These are phyloP conservation scores for Drechslera avenae DNA, from an alignment of 2,329 filamentous ascomycete genomes.

Conservation along the genomic window DNA sequence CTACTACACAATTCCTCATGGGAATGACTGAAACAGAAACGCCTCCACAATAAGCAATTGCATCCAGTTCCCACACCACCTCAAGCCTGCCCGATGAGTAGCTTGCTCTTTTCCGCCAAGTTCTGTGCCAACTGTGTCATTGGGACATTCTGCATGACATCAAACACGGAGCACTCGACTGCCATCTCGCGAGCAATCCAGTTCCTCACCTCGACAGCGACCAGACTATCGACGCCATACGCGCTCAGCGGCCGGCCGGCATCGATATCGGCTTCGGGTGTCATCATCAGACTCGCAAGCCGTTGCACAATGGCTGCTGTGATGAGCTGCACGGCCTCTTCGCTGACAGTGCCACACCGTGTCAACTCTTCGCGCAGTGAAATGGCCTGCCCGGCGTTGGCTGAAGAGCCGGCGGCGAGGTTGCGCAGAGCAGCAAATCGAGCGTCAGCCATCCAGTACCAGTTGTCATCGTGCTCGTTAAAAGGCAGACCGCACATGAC, in stretches of 20 bases:
- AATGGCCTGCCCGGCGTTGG: conserved; percentile 2
- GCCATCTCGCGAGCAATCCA: conserved; percentile 11
- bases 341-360: conserved; percentile 3
- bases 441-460: conserved; percentile 12
- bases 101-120: conserved; percentile 16
- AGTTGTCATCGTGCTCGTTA: conserved; percentile 10
- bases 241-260: conserved; percentile 21
- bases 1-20: no score
- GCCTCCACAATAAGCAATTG: neutral
- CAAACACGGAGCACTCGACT: conserved; percentile 12
- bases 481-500: conserved; percentile 14
- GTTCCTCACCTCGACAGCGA: conserved; percentile 27
- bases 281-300: conserved; percentile 15
- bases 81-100: conserved; percentile 1
- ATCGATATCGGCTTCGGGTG: conserved; percentile 23
- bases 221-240: conserved; percentile 28
- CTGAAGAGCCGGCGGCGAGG: conserved; percentile 5
- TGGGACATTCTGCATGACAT: conserved; percentile 14
- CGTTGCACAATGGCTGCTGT: conserved; percentile 5
- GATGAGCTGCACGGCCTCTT: conserved; percentile 12
- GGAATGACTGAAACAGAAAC: neutral
- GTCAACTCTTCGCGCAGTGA: conserved; percentile 9
- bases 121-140: conserved; percentile 10
- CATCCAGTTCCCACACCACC: neutral
- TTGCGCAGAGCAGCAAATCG: conserved; percentile 7